Evolutionary conservation across 345 rosid species (phyloP), one percentile per base, ranked within the genome.

Genomic region (Linum lewisii): DNA sequence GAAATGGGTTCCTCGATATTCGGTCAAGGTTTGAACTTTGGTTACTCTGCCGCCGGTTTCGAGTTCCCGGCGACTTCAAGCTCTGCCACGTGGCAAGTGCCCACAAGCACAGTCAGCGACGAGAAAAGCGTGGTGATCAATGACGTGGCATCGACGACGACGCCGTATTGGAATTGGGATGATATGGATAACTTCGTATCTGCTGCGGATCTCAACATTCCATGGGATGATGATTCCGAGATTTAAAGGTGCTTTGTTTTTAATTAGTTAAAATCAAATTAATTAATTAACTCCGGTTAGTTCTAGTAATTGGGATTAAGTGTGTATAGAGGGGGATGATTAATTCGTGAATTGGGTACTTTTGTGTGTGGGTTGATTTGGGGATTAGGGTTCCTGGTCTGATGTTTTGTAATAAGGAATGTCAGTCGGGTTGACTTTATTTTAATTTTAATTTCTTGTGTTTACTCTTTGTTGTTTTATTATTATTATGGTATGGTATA

Each of bases 121-220:
- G 77, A 79, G 81, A 29, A 29, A 8, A 69, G 57, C 60, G 51
- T 21, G 61, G 68, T 14, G 42, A 51, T 29, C 42, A 58, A 61
- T 68, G 54, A 50, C 25, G 62, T 52, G 71, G 65, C 44, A 2
- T 51, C 64, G 76, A 77, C 67, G 25, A 68, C 63, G 57, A 19
- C 68, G 23, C 8, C 14, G 24, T 72, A 57, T 68, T 82, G 85
- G 87, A 78, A 73, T 65, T 80, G 82, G 91, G 87, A 82, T 42
- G 87, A 84, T 18, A 69, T 78, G 7, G 82, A 78, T 32, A 74
- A 64, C 21, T 71, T 80, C 45, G 75, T 60, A 19, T 78, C 85
- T 7, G 8, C 21, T 42, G 61, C 75, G 50, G 81, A 82, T 70
- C 74, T 72, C 67, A 77, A 67, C 38, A 58, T 69, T 4, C 72